These are phyloP conservation scores for Aphanomyces invadans DNA, from an alignment of 352 stramenopile genomes.

Conservation along the genomic window DNA sequence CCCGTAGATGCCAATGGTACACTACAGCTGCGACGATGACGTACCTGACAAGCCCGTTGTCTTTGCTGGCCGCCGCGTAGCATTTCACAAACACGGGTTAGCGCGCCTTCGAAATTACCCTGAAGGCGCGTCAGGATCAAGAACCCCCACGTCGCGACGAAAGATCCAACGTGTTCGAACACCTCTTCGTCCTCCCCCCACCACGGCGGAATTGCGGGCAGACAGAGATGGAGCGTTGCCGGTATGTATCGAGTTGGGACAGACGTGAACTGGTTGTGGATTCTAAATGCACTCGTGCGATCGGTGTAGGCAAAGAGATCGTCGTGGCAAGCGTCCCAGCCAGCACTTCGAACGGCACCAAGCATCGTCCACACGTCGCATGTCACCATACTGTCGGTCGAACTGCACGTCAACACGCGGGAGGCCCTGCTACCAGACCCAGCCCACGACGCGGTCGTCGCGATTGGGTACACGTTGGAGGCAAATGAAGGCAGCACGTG, in stretches of 20 bases:
- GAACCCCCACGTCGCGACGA: neutral
- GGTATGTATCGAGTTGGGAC: too few relatives aligned
- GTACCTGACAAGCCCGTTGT: conserved; percentile 64
- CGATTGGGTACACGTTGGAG: conserved; percentile 61
- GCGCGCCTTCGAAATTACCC: conserved; percentile 31
- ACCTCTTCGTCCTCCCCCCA: conserved; percentile 5
- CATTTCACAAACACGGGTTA: conserved; percentile 38
- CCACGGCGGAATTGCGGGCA: neutral
- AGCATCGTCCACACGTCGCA: conserved; percentile 40
- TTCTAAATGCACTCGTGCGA: too few relatives aligned
- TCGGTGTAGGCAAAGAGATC: neutral
- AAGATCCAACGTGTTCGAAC: conserved; percentile 13
- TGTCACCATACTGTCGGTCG: conserved; percentile 71
- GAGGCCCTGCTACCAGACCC: conserved; percentile 63
- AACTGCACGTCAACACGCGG: conserved; percentile 54
- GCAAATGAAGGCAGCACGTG: conserved; percentile 26
- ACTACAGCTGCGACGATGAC: conserved; percentile 47
- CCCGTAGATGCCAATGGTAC: conserved; percentile 35
- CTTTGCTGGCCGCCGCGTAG: conserved; percentile 66
- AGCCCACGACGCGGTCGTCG: conserved; percentile 46
- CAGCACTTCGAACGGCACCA: neutral
- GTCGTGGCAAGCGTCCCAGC: neutral
- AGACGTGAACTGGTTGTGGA: too few relatives aligned
- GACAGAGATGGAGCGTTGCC: neutral
- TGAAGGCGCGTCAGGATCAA: neutral